Evolutionary conservation across 352 stramenopile genomes (phyloP).

Genomic region (Ochromonadaceae sp.): DNA sequence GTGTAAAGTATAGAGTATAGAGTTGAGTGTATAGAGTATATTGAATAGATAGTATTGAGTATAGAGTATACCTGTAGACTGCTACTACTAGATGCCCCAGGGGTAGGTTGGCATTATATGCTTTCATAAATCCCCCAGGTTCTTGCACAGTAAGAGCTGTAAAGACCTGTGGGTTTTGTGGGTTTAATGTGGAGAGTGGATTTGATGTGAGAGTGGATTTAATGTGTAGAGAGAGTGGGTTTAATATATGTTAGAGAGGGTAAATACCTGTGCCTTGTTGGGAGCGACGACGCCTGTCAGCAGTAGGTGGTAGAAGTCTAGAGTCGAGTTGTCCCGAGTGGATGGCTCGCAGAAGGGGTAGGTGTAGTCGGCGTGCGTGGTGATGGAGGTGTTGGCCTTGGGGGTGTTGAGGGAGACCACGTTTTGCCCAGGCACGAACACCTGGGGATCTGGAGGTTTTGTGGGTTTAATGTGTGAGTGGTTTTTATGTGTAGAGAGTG

Average conservation of each 20-base stretch:
- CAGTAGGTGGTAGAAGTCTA: constrained; percentile 78
- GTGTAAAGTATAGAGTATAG: too few relatives aligned
- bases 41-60: too few relatives aligned
- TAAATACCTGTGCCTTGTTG: constrained; percentile 64
- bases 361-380: constrained; percentile 55
- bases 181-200: too few relatives aligned
- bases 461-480: too few relatives aligned
- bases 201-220: too few relatives aligned
- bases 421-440: constrained; percentile 53
- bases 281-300: constrained; percentile 49
- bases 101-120: constrained; percentile 46
- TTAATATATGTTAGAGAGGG: neutral
- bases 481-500: too few relatives aligned
- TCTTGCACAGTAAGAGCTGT: constrained; percentile 66
- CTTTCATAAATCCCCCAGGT: constrained; percentile 72
- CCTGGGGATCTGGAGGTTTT: constrained; percentile 39
- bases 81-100: constrained; percentile 59
- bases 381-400: constrained; percentile 58
- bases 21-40: too few relatives aligned
- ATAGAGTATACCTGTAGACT: too few relatives aligned
- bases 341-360: constrained; percentile 81
- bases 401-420: constrained; percentile 61
- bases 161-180: constrained; percentile 45
- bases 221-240: too few relatives aligned
- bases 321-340: constrained; percentile 66